A percentile compares a stretch with the other conserved stretches of the same genome.
phyloP scores from a whole-genome alignment of 441 rosid genomes.

The Theobroma grandiflorum region DNA sequence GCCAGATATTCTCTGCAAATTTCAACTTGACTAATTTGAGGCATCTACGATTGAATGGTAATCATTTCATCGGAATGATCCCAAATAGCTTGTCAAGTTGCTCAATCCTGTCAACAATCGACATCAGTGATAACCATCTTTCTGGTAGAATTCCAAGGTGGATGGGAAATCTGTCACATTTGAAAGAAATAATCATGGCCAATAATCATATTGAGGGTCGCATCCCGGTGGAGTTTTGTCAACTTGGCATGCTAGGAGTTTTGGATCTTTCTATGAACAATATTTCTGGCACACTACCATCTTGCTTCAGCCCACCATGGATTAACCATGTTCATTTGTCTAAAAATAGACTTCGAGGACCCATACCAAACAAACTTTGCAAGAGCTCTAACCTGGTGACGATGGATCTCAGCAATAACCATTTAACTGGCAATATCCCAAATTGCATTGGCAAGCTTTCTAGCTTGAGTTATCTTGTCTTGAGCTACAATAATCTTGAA shows the following conservation, averaged over 20 bases:
- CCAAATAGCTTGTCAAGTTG: background rate
- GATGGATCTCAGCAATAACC: conserved; percentile 32
- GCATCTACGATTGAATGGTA: background rate
- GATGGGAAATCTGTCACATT: background rate
- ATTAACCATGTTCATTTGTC: background rate
- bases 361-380: background rate
- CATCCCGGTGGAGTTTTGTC: conserved; percentile 29
- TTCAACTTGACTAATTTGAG: rapidly evolving
- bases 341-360: background rate
- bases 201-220: conserved; percentile 27
- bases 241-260: background rate
- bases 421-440: conserved; percentile 21
- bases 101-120: background rate
- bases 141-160: conserved; percentile 26
- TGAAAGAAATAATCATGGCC: background rate
- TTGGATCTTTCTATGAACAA: conserved; percentile 24
- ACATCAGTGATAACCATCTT: conserved; percentile 19
- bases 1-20: conserved; percentile 8
- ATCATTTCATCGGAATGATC: conserved; percentile 10
- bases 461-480: conserved; percentile 6
- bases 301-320: background rate
- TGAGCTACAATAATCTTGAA: background rate
- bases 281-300: background rate
- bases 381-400: background rate
- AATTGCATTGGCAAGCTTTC: conserved; percentile 22